Evolutionary conservation across 2,329 filamentous ascomycete species (phyloP).

Genomic region (Monosporascus sp.): DNA sequence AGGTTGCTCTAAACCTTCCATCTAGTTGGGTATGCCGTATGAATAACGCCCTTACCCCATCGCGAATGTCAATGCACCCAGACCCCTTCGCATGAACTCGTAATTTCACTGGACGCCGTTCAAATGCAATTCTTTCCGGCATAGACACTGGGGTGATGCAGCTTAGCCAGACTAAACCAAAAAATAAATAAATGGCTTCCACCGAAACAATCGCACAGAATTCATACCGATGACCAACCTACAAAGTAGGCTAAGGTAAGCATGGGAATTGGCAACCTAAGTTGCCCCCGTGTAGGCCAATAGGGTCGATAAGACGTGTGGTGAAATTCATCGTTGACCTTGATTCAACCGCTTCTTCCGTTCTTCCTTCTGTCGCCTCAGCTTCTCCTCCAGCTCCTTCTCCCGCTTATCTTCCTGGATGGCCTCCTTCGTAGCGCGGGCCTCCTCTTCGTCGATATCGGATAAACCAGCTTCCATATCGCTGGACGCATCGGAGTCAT

Average conservation of each 20-base stretch:
- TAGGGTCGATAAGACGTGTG: neutral
- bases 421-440: constrained; percentile 54
- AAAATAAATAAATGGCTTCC: too few species aligned
- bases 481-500: constrained; percentile 58
- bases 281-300: neutral
- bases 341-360: constrained; percentile 18
- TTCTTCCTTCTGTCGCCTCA: constrained; percentile 26
- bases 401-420: constrained; percentile 64
- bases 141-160: too few species aligned
- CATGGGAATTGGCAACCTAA: neutral
- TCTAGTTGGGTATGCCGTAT: too few species aligned
- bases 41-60: too few species aligned
- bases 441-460: constrained; percentile 69
- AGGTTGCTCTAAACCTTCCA: too few species aligned
- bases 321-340: constrained; percentile 7
- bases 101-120: too few species aligned
- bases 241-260: neutral
- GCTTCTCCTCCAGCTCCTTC: constrained; percentile 31
- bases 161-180: too few species aligned
- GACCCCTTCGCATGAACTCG: too few species aligned
- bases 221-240: neutral
- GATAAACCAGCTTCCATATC: constrained; percentile 75
- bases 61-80: too few species aligned
- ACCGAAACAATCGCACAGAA: too few species aligned
- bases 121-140: too few species aligned